Evolutionary conservation across 768 basidiomycete species (phyloP).

Genomic region (Fomitopsis pulvina): DNA sequence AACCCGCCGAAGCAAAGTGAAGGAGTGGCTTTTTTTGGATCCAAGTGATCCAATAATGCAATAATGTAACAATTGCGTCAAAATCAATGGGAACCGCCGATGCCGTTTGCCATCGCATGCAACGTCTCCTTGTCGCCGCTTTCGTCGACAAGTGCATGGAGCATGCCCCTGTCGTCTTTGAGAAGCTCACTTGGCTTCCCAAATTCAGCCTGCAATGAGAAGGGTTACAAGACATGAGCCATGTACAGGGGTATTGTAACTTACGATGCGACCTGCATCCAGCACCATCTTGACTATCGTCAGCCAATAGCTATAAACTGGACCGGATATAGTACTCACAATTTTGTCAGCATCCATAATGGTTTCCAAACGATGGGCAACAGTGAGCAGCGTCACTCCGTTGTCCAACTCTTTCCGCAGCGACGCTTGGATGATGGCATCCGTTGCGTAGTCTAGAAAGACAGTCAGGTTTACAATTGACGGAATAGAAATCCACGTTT

Average conservation of each 20-base stretch:
- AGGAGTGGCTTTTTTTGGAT: too few relatives aligned
- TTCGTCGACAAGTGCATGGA: conserved; percentile 50
- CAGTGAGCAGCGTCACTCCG: conserved; percentile 49
- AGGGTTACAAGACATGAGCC: not conserved
- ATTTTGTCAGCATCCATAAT: conserved; percentile 21
- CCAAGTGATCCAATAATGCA: too few relatives aligned
- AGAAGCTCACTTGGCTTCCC: conserved; percentile 45
- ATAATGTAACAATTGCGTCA: too few relatives aligned
- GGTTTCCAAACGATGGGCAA: conserved; percentile 54
- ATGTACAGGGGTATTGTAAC: too few relatives aligned
- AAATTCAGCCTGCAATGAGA: conserved; percentile 35
- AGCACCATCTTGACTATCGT: too few relatives aligned
- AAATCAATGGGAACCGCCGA: not conserved
- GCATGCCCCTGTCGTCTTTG: conserved; percentile 37
- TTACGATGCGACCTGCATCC: too few relatives aligned
- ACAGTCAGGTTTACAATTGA: not conserved
- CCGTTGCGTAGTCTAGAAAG: conserved; percentile 37
- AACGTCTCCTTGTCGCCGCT: conserved; percentile 45
- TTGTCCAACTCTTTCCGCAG: conserved; percentile 39
- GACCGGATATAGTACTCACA: conserved; percentile 30
- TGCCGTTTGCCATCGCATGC: conserved; percentile 30
- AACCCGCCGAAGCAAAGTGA: too few relatives aligned
- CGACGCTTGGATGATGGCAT: conserved; percentile 49
- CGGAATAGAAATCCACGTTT: not conserved
- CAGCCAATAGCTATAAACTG: too few relatives aligned